Base-by-base conservation (phyloP, 768 basidiomycete species). In the Suillus fuscotomentosus region DNA sequence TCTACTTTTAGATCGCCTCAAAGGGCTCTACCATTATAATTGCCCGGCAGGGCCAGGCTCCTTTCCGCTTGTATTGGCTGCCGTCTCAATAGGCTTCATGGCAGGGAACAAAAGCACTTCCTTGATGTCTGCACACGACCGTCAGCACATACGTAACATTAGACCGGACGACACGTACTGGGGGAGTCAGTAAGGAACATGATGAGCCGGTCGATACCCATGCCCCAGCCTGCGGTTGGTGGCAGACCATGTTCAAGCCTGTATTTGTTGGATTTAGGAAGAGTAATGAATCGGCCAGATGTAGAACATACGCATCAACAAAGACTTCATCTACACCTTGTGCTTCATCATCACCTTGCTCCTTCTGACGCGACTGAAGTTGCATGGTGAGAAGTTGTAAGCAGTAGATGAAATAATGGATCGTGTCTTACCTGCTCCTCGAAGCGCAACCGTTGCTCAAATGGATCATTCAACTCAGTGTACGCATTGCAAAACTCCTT, bases 401-500 rank as follows among this genome's bases (percentile, higher is more conserved):
- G 17, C 9, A 59, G 20, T 50, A 20, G 5, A 41, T 20, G 54
- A 15, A 39, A 38, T 11, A 14, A 31, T 5, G 20, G 17, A 41
- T 63, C 45, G 0, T 38, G 41, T 65, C 78, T 50, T 34, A 88
- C 87, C 84, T 95, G 93, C 77, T 99, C 97, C 78, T 97, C 94
- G 78, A 99, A 99, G 67, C 97, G 88, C 71, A 94, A 80, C 42
- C 95, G 84, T 79, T 99, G 97, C 77, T 95, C 94, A 74, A 96
- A 97, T 0, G 95, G 97, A 79, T 99, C 97, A 80, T 99, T 99
- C 83, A 99, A 86, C 83, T 99, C 97, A 48, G 97, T 99, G 76
- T 99, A 99, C 27, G 97, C 97, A 72, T 99, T 99, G 83, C 94
- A 96, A 78, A 99, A 89, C 79, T 98, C 97, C 84, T 97, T 96